phyloP scores from a whole-genome alignment of 1,284 basidiomycete species.

The Amylostereum areolatum region DNA sequence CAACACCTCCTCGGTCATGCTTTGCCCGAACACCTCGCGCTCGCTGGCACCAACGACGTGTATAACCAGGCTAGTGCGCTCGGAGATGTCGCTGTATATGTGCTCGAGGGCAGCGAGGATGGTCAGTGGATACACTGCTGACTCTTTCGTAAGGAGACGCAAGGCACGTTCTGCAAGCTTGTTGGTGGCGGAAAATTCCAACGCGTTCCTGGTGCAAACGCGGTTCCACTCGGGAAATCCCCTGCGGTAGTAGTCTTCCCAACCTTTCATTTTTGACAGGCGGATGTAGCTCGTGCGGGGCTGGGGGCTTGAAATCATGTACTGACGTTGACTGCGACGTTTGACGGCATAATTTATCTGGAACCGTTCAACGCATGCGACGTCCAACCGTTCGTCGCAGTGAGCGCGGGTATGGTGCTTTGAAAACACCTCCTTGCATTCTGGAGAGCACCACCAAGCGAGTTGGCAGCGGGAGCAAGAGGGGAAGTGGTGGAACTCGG shows the following conservation, averaged over 20 bases:
- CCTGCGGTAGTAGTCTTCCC: constrained; percentile 8
- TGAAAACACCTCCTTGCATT: constrained; percentile 2
- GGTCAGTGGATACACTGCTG: constrained; percentile 1
- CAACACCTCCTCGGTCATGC: constrained; percentile 12
- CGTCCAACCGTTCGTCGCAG: constrained; percentile 1
- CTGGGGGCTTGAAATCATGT: background rate
- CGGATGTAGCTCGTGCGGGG: constrained; percentile 2
- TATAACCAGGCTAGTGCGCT: constrained; percentile 8
- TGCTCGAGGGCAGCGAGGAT: constrained; percentile 10
- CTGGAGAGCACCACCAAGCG: constrained; percentile 7
- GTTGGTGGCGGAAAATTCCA: background rate
- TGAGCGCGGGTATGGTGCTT: background rate
- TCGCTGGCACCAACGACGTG: constrained; percentile 11
- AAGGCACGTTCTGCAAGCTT: background rate
- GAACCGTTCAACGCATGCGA: constrained; percentile 2
- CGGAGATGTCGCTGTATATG: constrained; percentile 1
- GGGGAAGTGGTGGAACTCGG: background rate
- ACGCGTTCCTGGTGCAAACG: background rate
- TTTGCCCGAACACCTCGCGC: constrained; percentile 1
- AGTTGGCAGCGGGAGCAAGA: constrained; percentile 1
- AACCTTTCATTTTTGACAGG: constrained; percentile 8
- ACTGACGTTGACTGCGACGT: background rate
- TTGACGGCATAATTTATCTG: constrained; percentile 6
- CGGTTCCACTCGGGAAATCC: background rate
- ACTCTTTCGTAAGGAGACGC: background rate